Percentiles rank a stretch among this genome's conserved stretches.
These are phyloP conservation scores for Hordeum marinum DNA, from an alignment of 176 grass and related monocot genomes.

Conservation along the genomic window DNA sequence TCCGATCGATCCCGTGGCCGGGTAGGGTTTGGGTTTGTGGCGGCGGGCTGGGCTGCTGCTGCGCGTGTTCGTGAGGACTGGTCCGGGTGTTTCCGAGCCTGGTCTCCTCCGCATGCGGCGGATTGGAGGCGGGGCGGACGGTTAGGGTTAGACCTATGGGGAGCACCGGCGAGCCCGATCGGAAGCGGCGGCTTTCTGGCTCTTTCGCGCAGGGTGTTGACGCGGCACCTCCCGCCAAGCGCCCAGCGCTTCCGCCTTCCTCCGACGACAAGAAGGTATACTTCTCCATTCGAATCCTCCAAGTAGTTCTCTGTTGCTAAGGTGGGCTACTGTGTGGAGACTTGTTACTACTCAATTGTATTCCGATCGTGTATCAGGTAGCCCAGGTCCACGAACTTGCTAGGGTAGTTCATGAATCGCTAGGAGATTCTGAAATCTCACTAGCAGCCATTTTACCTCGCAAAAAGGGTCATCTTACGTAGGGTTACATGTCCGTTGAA, in stretches of 20 bases:
- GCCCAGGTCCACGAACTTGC: not conserved
- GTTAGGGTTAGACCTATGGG: constrained; percentile 41
- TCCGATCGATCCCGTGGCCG: not conserved
- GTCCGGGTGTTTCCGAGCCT: not conserved
- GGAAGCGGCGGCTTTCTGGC: constrained; percentile 55
- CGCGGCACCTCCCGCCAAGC: constrained; percentile 37
- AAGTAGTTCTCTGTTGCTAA: not conserved
- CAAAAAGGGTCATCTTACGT: not conserved
- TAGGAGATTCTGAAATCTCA: not conserved
- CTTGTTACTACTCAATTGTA: not conserved
- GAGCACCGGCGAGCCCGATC: constrained; percentile 58
- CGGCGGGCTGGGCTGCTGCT: not conserved
- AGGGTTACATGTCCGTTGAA: not conserved
- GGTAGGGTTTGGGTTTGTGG: not conserved
- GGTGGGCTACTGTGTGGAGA: not conserved
- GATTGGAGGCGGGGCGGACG: not conserved
- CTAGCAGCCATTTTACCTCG: not conserved
- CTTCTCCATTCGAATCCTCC: not conserved
- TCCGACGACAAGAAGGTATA: constrained; percentile 78
- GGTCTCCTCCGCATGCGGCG: not conserved
- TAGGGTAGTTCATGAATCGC: not conserved
- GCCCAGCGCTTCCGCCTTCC: constrained; percentile 32
- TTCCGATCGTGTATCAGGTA: not conserved
- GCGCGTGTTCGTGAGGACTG: not conserved
- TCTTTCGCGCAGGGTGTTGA: constrained; percentile 47